Base-by-base conservation (phyloP, 495 filamentous ascomycete species). In the Clohesyomyces aquaticus region DNA sequence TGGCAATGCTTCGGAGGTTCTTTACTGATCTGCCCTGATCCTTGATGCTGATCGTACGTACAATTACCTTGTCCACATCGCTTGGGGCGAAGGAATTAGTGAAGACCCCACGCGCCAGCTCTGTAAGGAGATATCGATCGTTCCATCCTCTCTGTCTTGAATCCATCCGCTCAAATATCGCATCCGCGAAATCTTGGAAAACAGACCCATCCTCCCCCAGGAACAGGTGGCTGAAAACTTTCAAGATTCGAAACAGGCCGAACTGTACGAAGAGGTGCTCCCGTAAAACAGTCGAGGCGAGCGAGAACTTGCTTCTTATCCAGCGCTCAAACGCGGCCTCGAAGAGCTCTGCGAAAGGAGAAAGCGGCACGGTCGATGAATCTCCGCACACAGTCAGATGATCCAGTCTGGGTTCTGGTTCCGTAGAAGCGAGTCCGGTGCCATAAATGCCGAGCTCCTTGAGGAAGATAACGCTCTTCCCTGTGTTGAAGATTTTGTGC, bases 381-480 rank as follows among this genome's bases (percentile, higher is more conserved):
- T 75, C 72, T 1, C 62, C 57, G 67, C 81, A 86, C 14, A 87
- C 77, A n/a, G 77, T 79, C 4, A 80, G 76, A 58, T 88, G 84
- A 21, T 81, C 77, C 43, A 90, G 71, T 12, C 65, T 75, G 12
- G 77, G 72, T 59, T 81, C 80, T 3, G 21, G 26, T 45, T 55
- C 41, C 16, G 27, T 21, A 18, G n/a, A 12, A 19, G 35, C n/a
- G 22, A 53, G 26, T 28, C 27, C 55, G 52, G 62, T 22, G 18
- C 51, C 59, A 43, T 68, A 70, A 45, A 64, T 65, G n/a, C 81
- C 52, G 90, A 80, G 51, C 29, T 85, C 82, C 29, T 86, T 87
- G 19, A 96, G 75, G 51, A 98, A 89, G 1, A 94, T 85, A 62
- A 91, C 87, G 68, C 87, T 94, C 72, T 97, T 96, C 0, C 94